Conservation (phyloP, 2,329 filamentous ascomycete genomes). For the Talaromyces sp. region DNA sequence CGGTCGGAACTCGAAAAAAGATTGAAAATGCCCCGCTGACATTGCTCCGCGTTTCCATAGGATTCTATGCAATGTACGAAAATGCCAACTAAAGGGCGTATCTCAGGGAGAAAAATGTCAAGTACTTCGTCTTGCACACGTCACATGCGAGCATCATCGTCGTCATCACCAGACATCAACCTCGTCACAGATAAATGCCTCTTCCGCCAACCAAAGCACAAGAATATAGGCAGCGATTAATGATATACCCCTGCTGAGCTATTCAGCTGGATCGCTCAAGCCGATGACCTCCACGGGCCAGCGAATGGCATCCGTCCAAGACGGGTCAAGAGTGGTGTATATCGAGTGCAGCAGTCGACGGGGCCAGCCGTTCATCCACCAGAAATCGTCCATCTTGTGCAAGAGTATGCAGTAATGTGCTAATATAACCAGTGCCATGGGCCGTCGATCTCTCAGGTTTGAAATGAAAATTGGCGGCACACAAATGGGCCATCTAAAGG, state of each 20-base stretch:
- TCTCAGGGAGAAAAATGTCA: neutral
- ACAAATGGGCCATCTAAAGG: conserved; percentile 56
- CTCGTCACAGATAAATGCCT: neutral
- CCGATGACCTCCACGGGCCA: conserved; percentile 21
- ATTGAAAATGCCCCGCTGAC: neutral
- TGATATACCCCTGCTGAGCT: neutral
- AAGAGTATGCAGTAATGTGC: conserved; percentile 63
- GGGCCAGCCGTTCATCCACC: conserved; percentile 63
- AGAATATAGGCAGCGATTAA: neutral
- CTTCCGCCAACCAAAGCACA: neutral
- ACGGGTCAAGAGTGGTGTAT: conserved; percentile 14
- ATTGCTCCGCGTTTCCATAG: conserved; percentile 9
- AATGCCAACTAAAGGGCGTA: conserved; percentile 2
- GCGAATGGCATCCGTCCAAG: conserved; percentile 16
- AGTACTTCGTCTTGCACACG: too few relatives aligned
- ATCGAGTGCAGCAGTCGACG: conserved; percentile 64
- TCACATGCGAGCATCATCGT: neutral
- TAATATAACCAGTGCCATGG: conserved; percentile 57
- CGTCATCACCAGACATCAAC: too few relatives aligned
- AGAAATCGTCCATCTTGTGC: conserved; percentile 54
- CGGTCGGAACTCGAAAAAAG: neutral
- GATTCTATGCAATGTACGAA: conserved; percentile 9
- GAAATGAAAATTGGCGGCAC: conserved; percentile 61
- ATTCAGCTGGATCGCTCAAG: neutral
- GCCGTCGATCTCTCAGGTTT: conserved; percentile 53